Percentiles rank a stretch among this genome's conserved stretches.
Conservation (phyloP, 2,329 filamentous ascomycete genomes). For the Colletotrichum sp. region DNA sequence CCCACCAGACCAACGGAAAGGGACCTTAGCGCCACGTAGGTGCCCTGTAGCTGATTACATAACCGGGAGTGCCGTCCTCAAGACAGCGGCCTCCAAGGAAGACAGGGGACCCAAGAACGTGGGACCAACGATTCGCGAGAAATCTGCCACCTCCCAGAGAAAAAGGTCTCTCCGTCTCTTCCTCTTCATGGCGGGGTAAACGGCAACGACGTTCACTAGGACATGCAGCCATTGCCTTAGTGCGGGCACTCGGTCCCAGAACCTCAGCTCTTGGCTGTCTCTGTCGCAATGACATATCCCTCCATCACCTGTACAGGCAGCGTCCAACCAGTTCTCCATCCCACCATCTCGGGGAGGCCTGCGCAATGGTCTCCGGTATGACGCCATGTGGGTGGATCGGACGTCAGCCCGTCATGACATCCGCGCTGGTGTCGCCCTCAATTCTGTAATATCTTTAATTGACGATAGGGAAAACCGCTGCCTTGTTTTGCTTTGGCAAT, state of each 20-base stretch:
- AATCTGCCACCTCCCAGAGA: neutral
- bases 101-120: neutral
- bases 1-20: neutral
- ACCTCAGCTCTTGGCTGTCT: neutral
- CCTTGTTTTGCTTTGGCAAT: neutral
- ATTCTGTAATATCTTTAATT: neutral
- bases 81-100: neutral
- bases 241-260: neutral
- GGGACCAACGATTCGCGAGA: neutral
- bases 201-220: neutral
- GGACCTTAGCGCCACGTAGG: neutral
- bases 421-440: neutral
- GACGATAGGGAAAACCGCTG: neutral
- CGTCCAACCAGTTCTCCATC: neutral
- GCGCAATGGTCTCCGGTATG: constrained; percentile 14
- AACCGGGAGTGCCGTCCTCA: neutral
- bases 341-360: neutral
- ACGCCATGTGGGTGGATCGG: constrained; percentile 11
- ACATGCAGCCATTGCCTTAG: neutral
- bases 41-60: neutral
- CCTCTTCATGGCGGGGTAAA: neutral
- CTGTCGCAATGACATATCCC: neutral
- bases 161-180: neutral
- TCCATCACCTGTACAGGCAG: neutral
- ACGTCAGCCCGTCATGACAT: neutral